Evolutionary conservation across 1,139 yeast genomes (phyloP).

Genomic region (Hyphopichia wangnamkhiaoensis): DNA sequence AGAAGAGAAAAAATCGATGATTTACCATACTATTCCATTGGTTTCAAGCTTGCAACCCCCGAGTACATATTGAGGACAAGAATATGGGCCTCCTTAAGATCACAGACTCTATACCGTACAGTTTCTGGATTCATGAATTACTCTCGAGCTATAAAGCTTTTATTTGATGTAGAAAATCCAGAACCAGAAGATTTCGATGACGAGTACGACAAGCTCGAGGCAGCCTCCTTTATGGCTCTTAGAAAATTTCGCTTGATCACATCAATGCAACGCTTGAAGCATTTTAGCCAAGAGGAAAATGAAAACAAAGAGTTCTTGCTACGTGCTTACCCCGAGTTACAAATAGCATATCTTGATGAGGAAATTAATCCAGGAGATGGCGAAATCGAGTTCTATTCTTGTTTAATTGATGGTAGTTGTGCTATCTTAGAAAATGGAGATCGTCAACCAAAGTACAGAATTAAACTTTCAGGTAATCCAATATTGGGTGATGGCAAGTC

Average conservation of each 20-base stretch:
- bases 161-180: constrained; percentile 45
- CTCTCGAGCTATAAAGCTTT: constrained; percentile 50
- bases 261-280: constrained; percentile 44
- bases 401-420: constrained; percentile 48
- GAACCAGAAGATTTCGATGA: constrained; percentile 18
- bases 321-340: constrained; percentile 47
- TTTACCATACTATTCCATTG: constrained; percentile 49
- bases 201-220: constrained; percentile 33
- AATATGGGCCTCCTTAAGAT: constrained; percentile 58
- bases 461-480: constrained; percentile 54
- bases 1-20: constrained; percentile 30
- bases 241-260: constrained; percentile 48
- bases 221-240: constrained; percentile 42
- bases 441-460: constrained; percentile 42
- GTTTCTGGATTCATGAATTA: constrained; percentile 61
- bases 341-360: constrained; percentile 44
- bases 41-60: constrained; percentile 55
- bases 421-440: constrained; percentile 35
- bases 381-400: constrained; percentile 30
- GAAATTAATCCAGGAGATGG: constrained; percentile 28
- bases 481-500: constrained; percentile 60
- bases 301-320: constrained; percentile 39
- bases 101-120: constrained; percentile 57
- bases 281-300: constrained; percentile 35
- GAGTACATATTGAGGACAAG: constrained; percentile 54